Base-by-base conservation (phyloP, 192 early-diverging fungal genomes). In the Backusella westeae region DNA sequence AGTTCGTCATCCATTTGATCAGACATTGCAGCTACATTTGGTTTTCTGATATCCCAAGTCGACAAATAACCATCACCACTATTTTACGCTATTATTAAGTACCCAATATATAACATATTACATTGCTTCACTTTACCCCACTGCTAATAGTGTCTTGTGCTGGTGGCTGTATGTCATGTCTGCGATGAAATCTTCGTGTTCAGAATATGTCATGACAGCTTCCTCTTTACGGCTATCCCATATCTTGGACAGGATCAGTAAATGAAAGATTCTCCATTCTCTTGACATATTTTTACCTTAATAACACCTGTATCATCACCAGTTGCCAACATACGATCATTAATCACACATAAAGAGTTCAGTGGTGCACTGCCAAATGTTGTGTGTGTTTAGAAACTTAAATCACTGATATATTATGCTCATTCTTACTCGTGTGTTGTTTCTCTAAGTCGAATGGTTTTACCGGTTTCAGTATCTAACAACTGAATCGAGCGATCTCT, bases 1-100 rank as follows among this genome's bases (percentile, higher is more conserved):
- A 99, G 87, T 78, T 98, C 98, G 81, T 98, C 96, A 41, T 99
- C 98, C 86, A 96, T 95, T 77, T 96, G 93, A 34, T 93, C 98
- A 6, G 95, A 98, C 76, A 95, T 91, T 38, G 90, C 94, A 34
- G 94, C 83, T 15, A 95, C 92, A 67, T 94, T 91, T 14, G 88
- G 83, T 81, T 97, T 97, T 66, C 96, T 92, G 52, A 96, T 89
- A 80, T 99, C 97, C 78, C 93, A 96, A 3, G 95, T 89, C 21
- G 95, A 94, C 76, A 99, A 84, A 49, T 89, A 93, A 2, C 97
- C 98, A 76, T 99, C 97, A 29, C 93, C 97, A 76, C 96, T 92
- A 66, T 71, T 78, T 12, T 39, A 32, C 32, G 32, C 32, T 32
- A 32, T 12, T 39, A 39, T 39, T 32, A 32, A 39, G 3, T 3